Evolutionary conservation across 2,329 filamentous ascomycete species (phyloP).

Genomic region (Pseudocercospora macadamiae): DNA sequence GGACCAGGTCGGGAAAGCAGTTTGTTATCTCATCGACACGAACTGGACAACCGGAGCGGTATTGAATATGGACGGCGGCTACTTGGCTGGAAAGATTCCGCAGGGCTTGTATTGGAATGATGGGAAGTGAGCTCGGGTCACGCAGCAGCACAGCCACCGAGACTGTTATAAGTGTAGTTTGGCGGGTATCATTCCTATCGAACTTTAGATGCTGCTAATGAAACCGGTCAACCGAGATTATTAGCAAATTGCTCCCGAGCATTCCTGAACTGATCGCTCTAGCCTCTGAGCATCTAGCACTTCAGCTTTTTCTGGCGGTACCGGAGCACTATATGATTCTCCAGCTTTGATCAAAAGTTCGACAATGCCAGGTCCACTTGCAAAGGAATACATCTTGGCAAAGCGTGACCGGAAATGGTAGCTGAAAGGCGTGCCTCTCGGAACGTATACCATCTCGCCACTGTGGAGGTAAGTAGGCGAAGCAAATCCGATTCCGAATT

Average conservation of each 20-base stretch:
- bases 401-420: conserved; percentile 51
- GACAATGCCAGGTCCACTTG: conserved; percentile 52
- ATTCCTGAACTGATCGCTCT: neutral
- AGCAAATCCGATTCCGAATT: conserved; percentile 45
- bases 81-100: neutral
- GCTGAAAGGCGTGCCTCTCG: conserved; percentile 51
- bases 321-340: conserved; percentile 22
- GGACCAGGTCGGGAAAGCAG: conserved; percentile 6
- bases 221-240: too few relatives aligned
- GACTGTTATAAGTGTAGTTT: too few relatives aligned
- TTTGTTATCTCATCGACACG: neutral
- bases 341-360: conserved; percentile 47
- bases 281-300: neutral
- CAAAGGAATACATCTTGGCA: conserved; percentile 53
- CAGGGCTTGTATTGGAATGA: neutral
- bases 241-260: neutral
- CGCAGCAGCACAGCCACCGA: too few relatives aligned
- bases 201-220: too few relatives aligned
- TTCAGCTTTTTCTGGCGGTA: conserved; percentile 28
- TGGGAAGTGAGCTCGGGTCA: too few relatives aligned
- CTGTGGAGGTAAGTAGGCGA: conserved; percentile 44
- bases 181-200: neutral
- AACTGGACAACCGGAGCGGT: neutral
- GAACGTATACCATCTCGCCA: conserved; percentile 55
- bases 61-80: neutral